phyloP scores from a whole-genome alignment of 139 green algal species.

The Micromonas commoda region DNA sequence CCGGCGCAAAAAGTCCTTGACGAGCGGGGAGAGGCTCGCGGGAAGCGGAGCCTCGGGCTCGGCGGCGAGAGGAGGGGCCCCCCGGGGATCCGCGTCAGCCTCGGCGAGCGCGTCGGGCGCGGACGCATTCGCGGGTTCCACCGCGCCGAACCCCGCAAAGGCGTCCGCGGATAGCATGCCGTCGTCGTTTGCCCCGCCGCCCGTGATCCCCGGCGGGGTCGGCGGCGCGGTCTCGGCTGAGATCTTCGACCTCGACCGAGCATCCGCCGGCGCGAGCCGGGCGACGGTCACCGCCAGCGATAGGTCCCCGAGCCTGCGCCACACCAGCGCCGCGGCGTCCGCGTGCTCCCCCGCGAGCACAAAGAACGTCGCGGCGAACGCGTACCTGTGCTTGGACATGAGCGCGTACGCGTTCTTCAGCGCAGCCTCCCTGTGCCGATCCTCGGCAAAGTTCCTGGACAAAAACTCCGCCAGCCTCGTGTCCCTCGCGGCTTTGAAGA shows the following conservation, averaged over 20 bases:
- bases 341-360: slow-evolving; percentile 15
- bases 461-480: slow-evolving; percentile 35
- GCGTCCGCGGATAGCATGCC: background rate
- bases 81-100: background rate
- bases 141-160: background rate
- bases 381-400: slow-evolving; percentile 30
- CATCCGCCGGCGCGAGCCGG: background rate
- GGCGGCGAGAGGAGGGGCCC: too few species aligned
- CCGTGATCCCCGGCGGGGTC: background rate
- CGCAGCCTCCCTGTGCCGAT: slow-evolving; percentile 27
- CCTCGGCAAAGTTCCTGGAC: slow-evolving; percentile 27
- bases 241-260: too few species aligned
- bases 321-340: slow-evolving; percentile 23
- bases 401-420: slow-evolving; percentile 38
- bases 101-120: background rate
- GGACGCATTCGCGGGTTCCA: background rate
- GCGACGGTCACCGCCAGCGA: background rate
- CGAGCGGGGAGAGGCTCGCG: too few species aligned
- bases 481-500: slow-evolving; percentile 34
- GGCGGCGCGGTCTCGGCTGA: background rate
- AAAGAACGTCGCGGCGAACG: slow-evolving; percentile 35
- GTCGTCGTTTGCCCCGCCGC: background rate
- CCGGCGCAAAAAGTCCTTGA: background rate
- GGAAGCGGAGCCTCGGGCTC: too few species aligned
- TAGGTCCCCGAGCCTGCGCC: background rate